A percentile compares a stretch with the other conserved stretches of the same genome.
Conservation (phyloP, 1,139 yeast genomes). For the Pichia sp. region DNA sequence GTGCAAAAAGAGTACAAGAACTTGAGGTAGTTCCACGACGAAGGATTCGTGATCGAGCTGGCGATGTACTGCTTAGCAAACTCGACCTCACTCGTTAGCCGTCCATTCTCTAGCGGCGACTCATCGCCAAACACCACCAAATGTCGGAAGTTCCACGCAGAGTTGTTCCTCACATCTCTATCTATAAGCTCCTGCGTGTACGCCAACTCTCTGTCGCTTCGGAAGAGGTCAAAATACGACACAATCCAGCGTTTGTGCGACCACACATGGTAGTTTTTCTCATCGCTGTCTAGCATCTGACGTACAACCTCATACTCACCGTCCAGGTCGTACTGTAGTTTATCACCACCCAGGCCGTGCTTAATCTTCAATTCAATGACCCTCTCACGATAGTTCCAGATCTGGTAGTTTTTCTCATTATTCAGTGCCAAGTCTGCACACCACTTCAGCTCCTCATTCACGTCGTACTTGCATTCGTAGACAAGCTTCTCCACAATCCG, state of each 20-base stretch:
- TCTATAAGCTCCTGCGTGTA: conserved; percentile 49
- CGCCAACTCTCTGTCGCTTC: conserved; percentile 45
- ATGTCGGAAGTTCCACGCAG: conserved; percentile 90
- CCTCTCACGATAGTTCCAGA: conserved; percentile 86
- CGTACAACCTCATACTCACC: conserved; percentile 62
- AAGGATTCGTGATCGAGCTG: conserved; percentile 72
- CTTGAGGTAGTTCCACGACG: conserved; percentile 72
- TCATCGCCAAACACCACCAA: conserved; percentile 43
- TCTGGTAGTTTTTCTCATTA: conserved; percentile 88
- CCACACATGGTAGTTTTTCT: conserved; percentile 96
- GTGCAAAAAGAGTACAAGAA: conserved; percentile 6
- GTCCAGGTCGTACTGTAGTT: conserved; percentile 37
- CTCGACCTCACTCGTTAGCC: conserved; percentile 26
- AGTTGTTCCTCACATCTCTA: conserved; percentile 76
- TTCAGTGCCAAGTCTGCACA: conserved; percentile 68
- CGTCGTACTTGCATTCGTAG: conserved; percentile 7
- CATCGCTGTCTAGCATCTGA: conserved; percentile 68
- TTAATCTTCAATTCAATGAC: conserved; percentile 38
- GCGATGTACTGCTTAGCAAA: conserved; percentile 46
- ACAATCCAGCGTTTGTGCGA: conserved; percentile 82
- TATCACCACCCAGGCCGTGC: conserved; percentile 21
- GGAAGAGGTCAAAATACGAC: conserved; percentile 45
- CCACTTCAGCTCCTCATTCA: conserved; percentile 64
- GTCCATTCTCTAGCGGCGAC: conserved; percentile 35
- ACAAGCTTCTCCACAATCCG: conserved; percentile 40